phyloP scores from a whole-genome alignment of 2,329 filamentous ascomycete species.

The Simplicillium aogashimaense region DNA sequence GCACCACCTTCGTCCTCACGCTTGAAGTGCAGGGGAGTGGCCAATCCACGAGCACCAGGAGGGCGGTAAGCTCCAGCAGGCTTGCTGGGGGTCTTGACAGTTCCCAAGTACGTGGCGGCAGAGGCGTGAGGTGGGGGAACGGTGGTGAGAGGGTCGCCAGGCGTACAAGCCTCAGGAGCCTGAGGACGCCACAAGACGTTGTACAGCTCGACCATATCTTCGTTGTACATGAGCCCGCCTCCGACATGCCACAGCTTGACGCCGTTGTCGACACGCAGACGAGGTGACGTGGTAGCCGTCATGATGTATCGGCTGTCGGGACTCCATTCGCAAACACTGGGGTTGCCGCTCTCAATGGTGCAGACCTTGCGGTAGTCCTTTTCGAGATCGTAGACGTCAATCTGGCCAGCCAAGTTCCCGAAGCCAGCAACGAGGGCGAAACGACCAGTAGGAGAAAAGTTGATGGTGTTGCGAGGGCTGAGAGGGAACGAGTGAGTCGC shows the following conservation, averaged over 20 bases:
- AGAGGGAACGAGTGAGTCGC: constrained; percentile 78
- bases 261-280: constrained; percentile 92
- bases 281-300: constrained; percentile 94
- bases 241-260: constrained; percentile 90
- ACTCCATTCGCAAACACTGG: constrained; percentile 95
- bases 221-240: constrained; percentile 85
- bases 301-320: constrained; percentile 92
- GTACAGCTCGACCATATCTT: constrained; percentile 92
- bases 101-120: constrained; percentile 70
- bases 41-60: constrained; percentile 80
- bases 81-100: constrained; percentile 90
- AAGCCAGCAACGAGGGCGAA: constrained; percentile 94
- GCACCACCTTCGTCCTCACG: constrained; percentile 94
- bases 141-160: constrained; percentile 62
- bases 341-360: constrained; percentile 91
- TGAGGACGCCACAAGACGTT: constrained; percentile 82
- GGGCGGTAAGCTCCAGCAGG: constrained; percentile 95
- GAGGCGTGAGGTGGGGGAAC: constrained; percentile 74
- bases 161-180: constrained; percentile 43
- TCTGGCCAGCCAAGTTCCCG: constrained; percentile 92
- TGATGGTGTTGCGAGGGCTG: constrained; percentile 84
- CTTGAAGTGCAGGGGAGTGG: constrained; percentile 90
- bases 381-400: constrained; percentile 93
- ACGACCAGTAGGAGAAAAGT: constrained; percentile 86
- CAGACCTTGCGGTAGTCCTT: constrained; percentile 88